Conservation (phyloP, 2,329 filamentous ascomycete genomes). For the Penicillium sp. region DNA sequence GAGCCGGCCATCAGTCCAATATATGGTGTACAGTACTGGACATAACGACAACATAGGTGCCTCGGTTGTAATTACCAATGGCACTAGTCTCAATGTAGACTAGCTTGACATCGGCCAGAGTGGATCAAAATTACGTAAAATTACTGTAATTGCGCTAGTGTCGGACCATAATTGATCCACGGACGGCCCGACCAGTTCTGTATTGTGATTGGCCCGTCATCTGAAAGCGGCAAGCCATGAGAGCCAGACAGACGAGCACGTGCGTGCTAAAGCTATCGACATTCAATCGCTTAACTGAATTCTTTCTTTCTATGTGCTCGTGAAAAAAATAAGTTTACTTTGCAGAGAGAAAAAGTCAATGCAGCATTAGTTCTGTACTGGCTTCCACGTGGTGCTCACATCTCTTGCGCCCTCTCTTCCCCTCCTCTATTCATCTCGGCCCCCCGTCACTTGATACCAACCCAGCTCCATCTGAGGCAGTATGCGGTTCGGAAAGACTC, state of each 20-base stretch:
- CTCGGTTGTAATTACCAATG: background rate
- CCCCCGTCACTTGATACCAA: background rate
- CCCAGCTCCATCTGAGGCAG: constrained; percentile 21
- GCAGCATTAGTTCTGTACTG: background rate
- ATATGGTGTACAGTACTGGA: background rate
- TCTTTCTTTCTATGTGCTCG: background rate
- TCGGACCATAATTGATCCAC: background rate
- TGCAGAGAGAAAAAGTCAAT: background rate
- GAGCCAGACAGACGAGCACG: constrained; percentile 11
- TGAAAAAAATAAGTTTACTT: background rate
- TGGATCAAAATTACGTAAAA: background rate
- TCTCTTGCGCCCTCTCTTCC: background rate
- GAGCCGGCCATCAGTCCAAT: constrained; percentile 3
- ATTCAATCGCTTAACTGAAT: background rate
- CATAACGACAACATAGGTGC: background rate
- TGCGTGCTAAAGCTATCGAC: constrained; percentile 4
- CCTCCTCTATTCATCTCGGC: background rate
- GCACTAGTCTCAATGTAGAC: background rate
- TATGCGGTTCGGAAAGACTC: constrained; percentile 93
- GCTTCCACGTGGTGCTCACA: background rate
- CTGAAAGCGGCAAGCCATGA: background rate
- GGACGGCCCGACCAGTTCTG: background rate
- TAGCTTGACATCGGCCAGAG: background rate
- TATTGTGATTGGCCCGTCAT: constrained; percentile 7
- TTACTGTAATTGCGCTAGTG: background rate